Percentiles rank a stretch among this genome's conserved stretches.
These are phyloP conservation scores for Jimgerdemannia lactiflua DNA, from an alignment of 192 early-diverging fungal genomes.

Conservation along the genomic window DNA sequence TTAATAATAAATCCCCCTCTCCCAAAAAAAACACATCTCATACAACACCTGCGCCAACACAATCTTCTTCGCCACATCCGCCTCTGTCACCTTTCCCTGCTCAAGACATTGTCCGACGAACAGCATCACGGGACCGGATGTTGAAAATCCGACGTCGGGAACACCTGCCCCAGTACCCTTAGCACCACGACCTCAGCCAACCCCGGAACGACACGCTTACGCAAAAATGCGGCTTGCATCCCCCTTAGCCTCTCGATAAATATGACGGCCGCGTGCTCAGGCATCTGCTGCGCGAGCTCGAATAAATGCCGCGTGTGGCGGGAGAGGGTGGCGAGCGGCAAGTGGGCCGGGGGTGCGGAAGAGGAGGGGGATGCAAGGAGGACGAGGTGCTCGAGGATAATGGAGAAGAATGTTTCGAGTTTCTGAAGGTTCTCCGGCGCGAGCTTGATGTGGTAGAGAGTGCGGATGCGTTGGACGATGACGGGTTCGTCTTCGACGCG, in stretches of 20 bases:
- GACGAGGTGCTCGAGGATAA: constrained; percentile 75
- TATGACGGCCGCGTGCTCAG: neutral
- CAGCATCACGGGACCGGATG: constrained; percentile 79
- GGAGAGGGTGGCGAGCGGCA: constrained; percentile 17
- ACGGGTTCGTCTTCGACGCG: constrained; percentile 65
- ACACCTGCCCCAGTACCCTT: constrained; percentile 69
- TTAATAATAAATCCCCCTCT: too few relatives aligned
- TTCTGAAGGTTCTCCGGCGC: constrained; percentile 77
- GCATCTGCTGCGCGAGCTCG: neutral
- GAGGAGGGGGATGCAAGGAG: neutral
- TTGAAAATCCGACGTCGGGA: constrained; percentile 90
- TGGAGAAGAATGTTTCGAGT: constrained; percentile 56
- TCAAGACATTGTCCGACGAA: constrained; percentile 77
- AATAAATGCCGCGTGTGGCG: neutral
- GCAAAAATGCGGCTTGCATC: too few relatives aligned
- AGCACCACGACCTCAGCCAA: constrained; percentile 59
- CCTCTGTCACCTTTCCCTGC: constrained; percentile 58
- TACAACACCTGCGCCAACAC: constrained; percentile 70
- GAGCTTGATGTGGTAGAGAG: constrained; percentile 44
- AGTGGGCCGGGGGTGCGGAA: constrained; percentile 26
- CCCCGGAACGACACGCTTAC: neutral
- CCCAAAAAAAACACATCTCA: constrained; percentile 47
- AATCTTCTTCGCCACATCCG: constrained; percentile 71
- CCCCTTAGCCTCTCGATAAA: too few relatives aligned
- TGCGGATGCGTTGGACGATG: constrained; percentile 30